A percentile compares a stretch with the other conserved stretches of the same genome.
phyloP scores from a whole-genome alignment of 106 monocot species.

The Dioscorea dumetorum region DNA sequence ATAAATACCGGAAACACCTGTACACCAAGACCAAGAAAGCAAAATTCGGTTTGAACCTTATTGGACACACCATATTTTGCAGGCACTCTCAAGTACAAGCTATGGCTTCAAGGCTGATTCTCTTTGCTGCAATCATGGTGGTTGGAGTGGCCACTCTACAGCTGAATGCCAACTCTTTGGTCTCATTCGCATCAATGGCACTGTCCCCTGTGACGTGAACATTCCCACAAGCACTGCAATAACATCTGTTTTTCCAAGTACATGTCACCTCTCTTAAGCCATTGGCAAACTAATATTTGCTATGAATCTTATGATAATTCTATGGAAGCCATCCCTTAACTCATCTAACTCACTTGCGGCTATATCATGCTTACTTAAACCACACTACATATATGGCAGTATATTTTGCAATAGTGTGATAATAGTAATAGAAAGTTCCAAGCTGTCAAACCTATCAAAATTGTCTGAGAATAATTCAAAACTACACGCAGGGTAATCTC shows the following conservation, averaged over 20 bases:
- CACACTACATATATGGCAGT: too few species aligned
- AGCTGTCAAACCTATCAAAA: too few species aligned
- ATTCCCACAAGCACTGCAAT: slow-evolving; percentile 1
- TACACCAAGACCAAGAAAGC: background rate
- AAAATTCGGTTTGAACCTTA: background rate
- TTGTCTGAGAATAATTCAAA: too few species aligned
- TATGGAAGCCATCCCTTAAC: too few species aligned
- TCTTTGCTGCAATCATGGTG: slow-evolving; percentile 11
- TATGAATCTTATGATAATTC: too few species aligned
- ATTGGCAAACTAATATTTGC: background rate
- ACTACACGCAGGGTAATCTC: too few species aligned
- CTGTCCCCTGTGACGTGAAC: slow-evolving; percentile 33
- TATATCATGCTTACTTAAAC: too few species aligned
- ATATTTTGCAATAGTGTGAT: too few species aligned
- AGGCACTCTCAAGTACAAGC: background rate
- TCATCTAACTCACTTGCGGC: too few species aligned
- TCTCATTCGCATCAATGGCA: slow-evolving; percentile 25
- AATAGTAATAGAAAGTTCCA: too few species aligned
- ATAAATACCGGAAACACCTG: background rate
- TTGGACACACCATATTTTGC: background rate
- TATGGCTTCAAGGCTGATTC: slow-evolving; percentile 15
- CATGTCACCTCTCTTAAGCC: background rate
- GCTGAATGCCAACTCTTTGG: slow-evolving; percentile 31
- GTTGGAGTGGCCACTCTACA: slow-evolving; percentile 1
- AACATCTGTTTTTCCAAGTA: slow-evolving; percentile 36